Evolutionary conservation across 768 basidiomycete genomes (phyloP).

Genomic region (Melanogaster broomeanus): DNA sequence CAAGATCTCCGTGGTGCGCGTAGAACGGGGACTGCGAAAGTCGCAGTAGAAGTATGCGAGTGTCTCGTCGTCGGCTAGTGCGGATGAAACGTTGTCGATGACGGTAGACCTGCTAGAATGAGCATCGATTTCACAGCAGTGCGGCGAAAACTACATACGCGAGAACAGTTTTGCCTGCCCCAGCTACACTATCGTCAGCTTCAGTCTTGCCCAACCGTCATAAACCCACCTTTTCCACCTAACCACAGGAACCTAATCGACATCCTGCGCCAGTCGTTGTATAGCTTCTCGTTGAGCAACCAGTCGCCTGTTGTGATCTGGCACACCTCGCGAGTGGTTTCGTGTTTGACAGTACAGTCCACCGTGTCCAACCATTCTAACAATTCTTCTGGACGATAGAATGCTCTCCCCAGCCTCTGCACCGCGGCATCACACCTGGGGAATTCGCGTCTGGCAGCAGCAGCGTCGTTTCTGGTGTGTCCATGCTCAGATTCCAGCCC

Average conservation of each 20-base stretch:
- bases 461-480: background rate
- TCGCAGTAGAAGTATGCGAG: conserved; percentile 12
- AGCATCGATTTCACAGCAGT: background rate
- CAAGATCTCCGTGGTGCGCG: background rate
- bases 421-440: too few species aligned
- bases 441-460: background rate
- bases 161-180: background rate
- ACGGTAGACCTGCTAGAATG: background rate
- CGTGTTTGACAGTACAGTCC: conserved; percentile 1
- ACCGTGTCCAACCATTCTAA: background rate
- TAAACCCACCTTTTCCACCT: conserved; percentile 4
- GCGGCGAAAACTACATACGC: background rate
- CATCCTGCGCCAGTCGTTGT: background rate
- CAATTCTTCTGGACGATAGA: background rate
- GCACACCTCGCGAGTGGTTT: background rate
- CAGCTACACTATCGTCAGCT: too few species aligned
- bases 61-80: background rate
- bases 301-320: background rate
- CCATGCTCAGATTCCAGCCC: background rate
- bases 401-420: too few species aligned
- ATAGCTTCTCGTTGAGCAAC: background rate
- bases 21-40: conserved; percentile 1
- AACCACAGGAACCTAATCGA: conserved; percentile 6
- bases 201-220: too few species aligned
- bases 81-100: background rate